Percentiles rank a stretch among this genome's conserved stretches.
Conservation (phyloP, 345 rosid species). For the Gossypium stocksii region DNA sequence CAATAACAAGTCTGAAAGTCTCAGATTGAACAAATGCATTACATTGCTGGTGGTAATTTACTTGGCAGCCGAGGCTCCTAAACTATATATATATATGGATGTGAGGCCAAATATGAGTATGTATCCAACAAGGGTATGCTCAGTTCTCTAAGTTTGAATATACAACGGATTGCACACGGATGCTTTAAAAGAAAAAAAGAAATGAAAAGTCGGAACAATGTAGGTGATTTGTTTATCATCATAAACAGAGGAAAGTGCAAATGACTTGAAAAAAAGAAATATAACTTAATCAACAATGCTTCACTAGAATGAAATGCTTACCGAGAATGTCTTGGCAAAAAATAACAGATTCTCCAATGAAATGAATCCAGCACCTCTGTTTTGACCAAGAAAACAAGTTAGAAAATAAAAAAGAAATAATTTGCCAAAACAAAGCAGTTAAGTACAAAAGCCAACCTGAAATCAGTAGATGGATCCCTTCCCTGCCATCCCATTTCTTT, state of each 20-base stretch:
- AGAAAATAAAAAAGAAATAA: not conserved
- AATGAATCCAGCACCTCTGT: slow-evolving; percentile 93
- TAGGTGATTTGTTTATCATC: too few species aligned
- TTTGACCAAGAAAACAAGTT: slow-evolving; percentile 11
- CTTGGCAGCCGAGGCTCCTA: not conserved
- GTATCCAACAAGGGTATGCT: too few species aligned
- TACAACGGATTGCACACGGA: too few species aligned
- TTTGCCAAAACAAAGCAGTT: not conserved
- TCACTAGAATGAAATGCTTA: slow-evolving; percentile 19
- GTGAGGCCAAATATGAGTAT: too few species aligned
- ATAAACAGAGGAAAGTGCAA: not conserved
- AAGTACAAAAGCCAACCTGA: slow-evolving; percentile 44
- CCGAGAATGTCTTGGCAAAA: slow-evolving; percentile 86
- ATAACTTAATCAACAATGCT: not conserved
- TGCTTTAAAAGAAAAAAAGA: too few species aligned
- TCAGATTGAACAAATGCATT: not conserved
- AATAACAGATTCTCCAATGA: slow-evolving; percentile 87
- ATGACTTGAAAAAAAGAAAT: not conserved
- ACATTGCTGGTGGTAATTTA: not conserved
- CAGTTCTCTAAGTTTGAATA: too few species aligned
- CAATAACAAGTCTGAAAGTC: not conserved
- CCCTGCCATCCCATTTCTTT: slow-evolving; percentile 99
- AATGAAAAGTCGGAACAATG: too few species aligned
- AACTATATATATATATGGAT: too few species aligned
- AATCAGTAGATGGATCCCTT: slow-evolving; percentile 92